A percentile compares a stretch with the other conserved stretches of the same genome.
Conservation (phyloP, 2,329 filamentous ascomycete genomes). For the Didymellaceae sp. region DNA sequence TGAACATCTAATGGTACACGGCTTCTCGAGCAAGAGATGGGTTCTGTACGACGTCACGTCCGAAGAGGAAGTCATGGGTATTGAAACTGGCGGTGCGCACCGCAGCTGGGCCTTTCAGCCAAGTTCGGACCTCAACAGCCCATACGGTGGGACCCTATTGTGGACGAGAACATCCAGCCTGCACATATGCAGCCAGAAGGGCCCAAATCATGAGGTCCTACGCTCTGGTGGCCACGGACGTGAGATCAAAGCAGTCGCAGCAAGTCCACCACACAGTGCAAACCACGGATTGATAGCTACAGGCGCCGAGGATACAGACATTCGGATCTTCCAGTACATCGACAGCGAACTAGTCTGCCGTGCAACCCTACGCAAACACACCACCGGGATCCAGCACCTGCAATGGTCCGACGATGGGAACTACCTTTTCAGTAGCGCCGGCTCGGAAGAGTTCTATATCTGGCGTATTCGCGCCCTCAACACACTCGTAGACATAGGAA, state of each 20-base stretch:
- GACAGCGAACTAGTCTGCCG: conserved; percentile 55
- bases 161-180: conserved; percentile 75
- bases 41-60: conserved; percentile 79
- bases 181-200: conserved; percentile 51
- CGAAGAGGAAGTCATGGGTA: conserved; percentile 70
- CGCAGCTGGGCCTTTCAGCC: conserved; percentile 71
- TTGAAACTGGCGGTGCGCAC: conserved; percentile 87
- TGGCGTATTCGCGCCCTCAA: conserved; percentile 72
- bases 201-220: conserved; percentile 57
- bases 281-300: conserved; percentile 63
- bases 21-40: conserved; percentile 81
- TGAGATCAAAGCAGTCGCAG: conserved; percentile 74
- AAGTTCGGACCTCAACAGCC: not conserved
- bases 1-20: conserved; percentile 70
- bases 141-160: conserved; percentile 62
- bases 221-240: conserved; percentile 80
- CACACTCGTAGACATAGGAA: conserved; percentile 57
- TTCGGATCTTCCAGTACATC: conserved; percentile 72
- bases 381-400: conserved; percentile 81
- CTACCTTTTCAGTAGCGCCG: conserved; percentile 84
- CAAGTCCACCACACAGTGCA: conserved; percentile 43
- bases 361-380: conserved; percentile 76
- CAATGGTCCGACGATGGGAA: conserved; percentile 71
- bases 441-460: conserved; percentile 84
- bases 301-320: conserved; percentile 73